Conservation (phyloP, 768 basidiomycete species). For the Gloeopeniophorella convolvens region DNA sequence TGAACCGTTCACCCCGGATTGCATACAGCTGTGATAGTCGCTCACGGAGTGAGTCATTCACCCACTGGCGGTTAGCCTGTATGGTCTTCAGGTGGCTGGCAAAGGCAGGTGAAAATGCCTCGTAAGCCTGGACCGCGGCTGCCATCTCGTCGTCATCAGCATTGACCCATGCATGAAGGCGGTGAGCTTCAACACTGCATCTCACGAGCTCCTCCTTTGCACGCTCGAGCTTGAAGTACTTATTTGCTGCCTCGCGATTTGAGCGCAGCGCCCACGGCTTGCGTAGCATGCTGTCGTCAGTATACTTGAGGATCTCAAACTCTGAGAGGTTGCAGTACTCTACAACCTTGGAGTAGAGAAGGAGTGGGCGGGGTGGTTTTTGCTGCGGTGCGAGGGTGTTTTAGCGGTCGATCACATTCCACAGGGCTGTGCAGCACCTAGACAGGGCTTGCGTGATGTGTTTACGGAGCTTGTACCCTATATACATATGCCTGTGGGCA, state of each 20-base stretch:
- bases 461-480: constrained; percentile 4
- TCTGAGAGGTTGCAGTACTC: neutral
- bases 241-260: neutral
- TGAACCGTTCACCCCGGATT: neutral
- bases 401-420: neutral
- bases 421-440: neutral
- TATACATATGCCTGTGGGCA: neutral
- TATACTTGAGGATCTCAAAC: neutral
- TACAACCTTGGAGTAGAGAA: neutral
- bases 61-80: neutral
- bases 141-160: neutral
- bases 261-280: neutral
- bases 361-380: neutral
- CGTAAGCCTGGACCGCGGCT: neutral
- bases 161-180: neutral
- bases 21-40: neutral
- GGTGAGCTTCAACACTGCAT: neutral
- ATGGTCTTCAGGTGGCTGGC: neutral
- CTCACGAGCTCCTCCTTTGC: neutral
- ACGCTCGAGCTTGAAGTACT: constrained; percentile 3
- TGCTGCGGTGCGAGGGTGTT: neutral
- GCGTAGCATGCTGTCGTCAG: neutral
- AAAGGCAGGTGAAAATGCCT: neutral
- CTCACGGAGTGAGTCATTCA: neutral
- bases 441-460: neutral